Base-by-base conservation (phyloP, 495 filamentous ascomycete species). In the Bombardia bombarda region DNA sequence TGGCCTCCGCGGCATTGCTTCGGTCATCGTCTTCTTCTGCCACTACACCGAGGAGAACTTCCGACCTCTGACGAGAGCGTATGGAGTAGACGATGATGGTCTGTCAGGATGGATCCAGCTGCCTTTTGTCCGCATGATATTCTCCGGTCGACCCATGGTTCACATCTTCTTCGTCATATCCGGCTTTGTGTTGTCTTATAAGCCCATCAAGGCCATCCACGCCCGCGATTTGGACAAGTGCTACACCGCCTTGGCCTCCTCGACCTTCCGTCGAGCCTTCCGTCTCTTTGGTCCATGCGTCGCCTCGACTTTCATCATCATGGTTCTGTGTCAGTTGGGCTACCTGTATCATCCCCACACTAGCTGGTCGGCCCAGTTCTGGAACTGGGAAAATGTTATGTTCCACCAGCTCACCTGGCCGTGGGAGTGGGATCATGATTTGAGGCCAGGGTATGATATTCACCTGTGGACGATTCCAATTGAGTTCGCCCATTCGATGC, bases 81-180 rank as follows among this genome's bases (percentile, higher is more conserved):
- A 68, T 40, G 66, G 67, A 10, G 56, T 77, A 24, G 70, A 71
- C 45, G 58, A 70, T 22, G 53, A 54, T 32, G 31, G 33, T 1
- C 30, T 47, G 5, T 57, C 61, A n/a, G 59, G 59, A 10, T 58
- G 73, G 37, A 65, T 79, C 38, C 82, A 85, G 58, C 61, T 85
- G 12, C 82, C 82, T 4, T 72, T 82, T 46, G 22, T 84, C 3
- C 74, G 81, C 37, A 61, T 85, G 43, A 49, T 84, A 9, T 78
- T 77, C 55, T 77, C 75, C 6, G 81, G 79, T 23, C 74, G 77
- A 38, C 77, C 82, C 37, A 83, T 83, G 80, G 82, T 86, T 8
- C 73, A 79, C 54, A 75, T 84, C 35, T 86, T 86, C 67, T 85
- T 84, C 61, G 76, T 84, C 43, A 78, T 86, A 32, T 83, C 80